Evolutionary conservation across 108 stramenopile genomes (phyloP).

Genomic region (Seminavis robusta): DNA sequence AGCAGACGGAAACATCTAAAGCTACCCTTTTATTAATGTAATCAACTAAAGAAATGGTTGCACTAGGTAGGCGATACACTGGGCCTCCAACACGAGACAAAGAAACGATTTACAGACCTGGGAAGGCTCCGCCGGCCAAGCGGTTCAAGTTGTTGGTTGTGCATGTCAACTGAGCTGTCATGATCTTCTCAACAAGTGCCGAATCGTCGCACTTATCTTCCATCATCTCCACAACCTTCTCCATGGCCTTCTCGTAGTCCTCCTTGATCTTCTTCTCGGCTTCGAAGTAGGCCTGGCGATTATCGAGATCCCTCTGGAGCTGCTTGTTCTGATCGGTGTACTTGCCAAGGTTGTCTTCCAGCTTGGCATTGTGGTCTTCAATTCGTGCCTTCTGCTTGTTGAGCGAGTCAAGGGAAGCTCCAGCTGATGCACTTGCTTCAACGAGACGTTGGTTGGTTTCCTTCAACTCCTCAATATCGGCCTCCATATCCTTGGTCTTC

Average conservation of each 20-base stretch:
- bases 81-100: too few relatives aligned
- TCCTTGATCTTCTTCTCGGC: slow-evolving; percentile 50
- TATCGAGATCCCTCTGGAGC: slow-evolving; percentile 51
- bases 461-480: slow-evolving; percentile 50
- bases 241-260: slow-evolving; percentile 51
- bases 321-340: slow-evolving; percentile 33
- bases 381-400: slow-evolving; percentile 44
- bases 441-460: slow-evolving; percentile 52
- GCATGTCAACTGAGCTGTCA: slow-evolving; percentile 8
- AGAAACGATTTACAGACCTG: too few relatives aligned
- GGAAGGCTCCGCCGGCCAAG: too few relatives aligned
- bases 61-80: too few relatives aligned
- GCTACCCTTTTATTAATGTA: too few relatives aligned
- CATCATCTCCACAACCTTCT: slow-evolving; percentile 43
- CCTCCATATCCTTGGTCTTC: slow-evolving; percentile 41
- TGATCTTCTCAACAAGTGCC: slow-evolving; percentile 49
- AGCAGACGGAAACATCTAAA: too few relatives aligned
- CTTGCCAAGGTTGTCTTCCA: slow-evolving; percentile 40
- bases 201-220: slow-evolving; percentile 56
- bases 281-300: slow-evolving; percentile 44
- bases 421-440: slow-evolving; percentile 48
- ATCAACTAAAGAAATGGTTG: too few relatives aligned
- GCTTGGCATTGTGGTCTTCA: slow-evolving; percentile 21
- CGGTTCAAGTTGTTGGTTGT: too few relatives aligned
- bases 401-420: slow-evolving; percentile 53